Conservation (phyloP, 768 basidiomycete genomes). For the Lactarius akahatsu region DNA sequence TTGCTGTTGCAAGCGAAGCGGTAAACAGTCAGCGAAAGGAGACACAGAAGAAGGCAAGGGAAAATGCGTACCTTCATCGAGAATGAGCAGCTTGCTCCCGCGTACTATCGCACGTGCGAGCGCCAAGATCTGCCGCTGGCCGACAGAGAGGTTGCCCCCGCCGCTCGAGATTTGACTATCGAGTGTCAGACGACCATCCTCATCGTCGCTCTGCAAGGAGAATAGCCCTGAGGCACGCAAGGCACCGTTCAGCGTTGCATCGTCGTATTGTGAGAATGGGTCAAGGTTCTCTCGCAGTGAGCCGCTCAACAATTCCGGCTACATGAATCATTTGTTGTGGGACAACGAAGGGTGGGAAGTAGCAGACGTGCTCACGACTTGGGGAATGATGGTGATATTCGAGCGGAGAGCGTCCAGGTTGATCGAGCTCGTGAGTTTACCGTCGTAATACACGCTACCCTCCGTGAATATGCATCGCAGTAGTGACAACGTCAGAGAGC, state of each 20-base stretch:
- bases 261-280: conserved; percentile 56
- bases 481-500: conserved; percentile 51
- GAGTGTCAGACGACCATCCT: conserved; percentile 42
- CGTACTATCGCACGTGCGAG: conserved; percentile 59
- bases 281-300: conserved; percentile 58
- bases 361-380: conserved; percentile 40
- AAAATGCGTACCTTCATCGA: conserved; percentile 49
- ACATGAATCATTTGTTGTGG: not conserved
- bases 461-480: conserved; percentile 54
- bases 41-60: not conserved
- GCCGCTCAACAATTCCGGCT: conserved; percentile 55
- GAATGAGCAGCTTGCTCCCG: conserved; percentile 54
- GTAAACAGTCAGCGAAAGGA: not conserved
- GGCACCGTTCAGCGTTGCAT: conserved; percentile 50
- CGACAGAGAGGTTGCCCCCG: conserved; percentile 50
- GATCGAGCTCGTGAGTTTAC: conserved; percentile 43
- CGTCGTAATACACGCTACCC: conserved; percentile 54
- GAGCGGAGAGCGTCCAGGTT: conserved; percentile 54
- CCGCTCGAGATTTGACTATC: conserved; percentile 47
- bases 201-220: conserved; percentile 40
- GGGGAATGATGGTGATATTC: conserved; percentile 60
- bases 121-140: conserved; percentile 61
- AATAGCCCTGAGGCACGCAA: conserved; percentile 49
- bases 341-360: not conserved
- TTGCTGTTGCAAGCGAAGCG: conserved; percentile 35